Conservation (phyloP, 805 yeast species). For the Pichia scutulata region DNA sequence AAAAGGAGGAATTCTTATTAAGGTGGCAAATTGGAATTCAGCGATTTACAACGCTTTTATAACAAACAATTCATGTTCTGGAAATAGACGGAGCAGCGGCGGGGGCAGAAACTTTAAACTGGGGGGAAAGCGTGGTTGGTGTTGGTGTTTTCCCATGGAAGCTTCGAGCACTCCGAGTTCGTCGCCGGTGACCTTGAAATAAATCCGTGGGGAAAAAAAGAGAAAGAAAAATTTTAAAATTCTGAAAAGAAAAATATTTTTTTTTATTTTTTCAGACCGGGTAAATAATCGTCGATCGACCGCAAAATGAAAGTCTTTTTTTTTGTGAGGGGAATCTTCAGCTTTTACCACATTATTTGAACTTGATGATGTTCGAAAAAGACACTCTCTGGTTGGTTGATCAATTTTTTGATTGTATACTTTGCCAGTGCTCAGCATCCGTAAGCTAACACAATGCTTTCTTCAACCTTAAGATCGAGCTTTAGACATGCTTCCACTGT, state of each 20-base stretch:
- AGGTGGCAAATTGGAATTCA: not conserved
- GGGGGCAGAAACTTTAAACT: no score
- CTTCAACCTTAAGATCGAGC: constrained; percentile 10
- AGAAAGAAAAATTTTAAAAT: no score
- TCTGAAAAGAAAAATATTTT: no score
- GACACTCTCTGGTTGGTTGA: not conserved
- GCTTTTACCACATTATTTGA: not conserved
- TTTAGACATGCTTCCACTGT: constrained; percentile 2
- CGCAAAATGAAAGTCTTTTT: not conserved
- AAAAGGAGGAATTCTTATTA: not conserved
- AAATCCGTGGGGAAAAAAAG: not conserved
- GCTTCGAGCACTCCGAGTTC: not conserved
- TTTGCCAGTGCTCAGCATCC: not conserved
- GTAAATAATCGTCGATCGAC: not conserved
- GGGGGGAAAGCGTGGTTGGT: no score
- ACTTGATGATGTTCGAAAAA: not conserved
- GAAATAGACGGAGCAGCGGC: not conserved
- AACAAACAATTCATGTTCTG: not conserved
- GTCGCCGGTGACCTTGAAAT: not conserved
- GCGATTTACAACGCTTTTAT: not conserved
- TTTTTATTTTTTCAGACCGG: not conserved
- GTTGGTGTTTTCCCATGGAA: not conserved
- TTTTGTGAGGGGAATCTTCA: not conserved
- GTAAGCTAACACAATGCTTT: constrained; percentile 7
- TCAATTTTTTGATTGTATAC: not conserved